These are phyloP conservation scores for Lomentospora prolificans DNA, from an alignment of 2,329 filamentous ascomycete species.

Conservation along the genomic window DNA sequence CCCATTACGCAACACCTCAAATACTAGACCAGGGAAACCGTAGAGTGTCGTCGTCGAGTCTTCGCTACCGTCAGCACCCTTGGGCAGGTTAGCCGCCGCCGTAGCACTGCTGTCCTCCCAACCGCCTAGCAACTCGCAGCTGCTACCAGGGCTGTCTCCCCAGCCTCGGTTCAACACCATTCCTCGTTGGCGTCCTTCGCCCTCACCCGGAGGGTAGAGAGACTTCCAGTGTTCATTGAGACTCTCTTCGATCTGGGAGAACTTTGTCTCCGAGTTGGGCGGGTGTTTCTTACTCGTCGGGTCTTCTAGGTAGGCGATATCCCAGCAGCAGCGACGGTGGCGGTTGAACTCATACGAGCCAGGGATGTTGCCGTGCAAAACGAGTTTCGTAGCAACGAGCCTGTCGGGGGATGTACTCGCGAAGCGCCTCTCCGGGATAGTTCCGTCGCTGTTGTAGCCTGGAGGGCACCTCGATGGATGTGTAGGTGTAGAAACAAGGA, in stretches of 20 bases:
- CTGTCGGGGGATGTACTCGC: slow-evolving; percentile 44
- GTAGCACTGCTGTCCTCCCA: slow-evolving; percentile 63
- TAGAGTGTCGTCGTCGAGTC: slow-evolving; percentile 72
- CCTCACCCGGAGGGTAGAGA: slow-evolving; percentile 47
- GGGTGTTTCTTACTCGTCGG: slow-evolving; percentile 18
- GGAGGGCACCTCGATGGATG: slow-evolving; percentile 55
- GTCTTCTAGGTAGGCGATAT: slow-evolving; percentile 47
- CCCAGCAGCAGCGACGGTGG: slow-evolving; percentile 83
- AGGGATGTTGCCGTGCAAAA: slow-evolving; percentile 88
- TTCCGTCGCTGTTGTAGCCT: slow-evolving; percentile 10
- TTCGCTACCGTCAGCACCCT: slow-evolving; percentile 42
- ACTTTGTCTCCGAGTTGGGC: slow-evolving; percentile 68
- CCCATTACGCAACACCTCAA: slow-evolving; percentile 91
- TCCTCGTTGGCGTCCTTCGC: slow-evolving; percentile 46
- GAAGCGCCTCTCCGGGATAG: slow-evolving; percentile 19
- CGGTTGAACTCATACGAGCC: slow-evolving; percentile 96
- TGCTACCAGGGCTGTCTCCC: slow-evolving; percentile 85
- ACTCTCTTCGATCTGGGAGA: slow-evolving; percentile 58
- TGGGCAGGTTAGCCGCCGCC: slow-evolving; percentile 32
- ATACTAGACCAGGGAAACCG: slow-evolving; percentile 86
- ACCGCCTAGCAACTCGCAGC: slow-evolving; percentile 72
- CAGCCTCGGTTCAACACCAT: slow-evolving; percentile 89
- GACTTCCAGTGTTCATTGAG: slow-evolving; percentile 63
- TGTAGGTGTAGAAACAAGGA: slow-evolving; percentile 73
- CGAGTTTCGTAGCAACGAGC: slow-evolving; percentile 80